phyloP scores from a whole-genome alignment of 2,329 filamentous ascomycete species.

The Rutstroemia sp. region DNA sequence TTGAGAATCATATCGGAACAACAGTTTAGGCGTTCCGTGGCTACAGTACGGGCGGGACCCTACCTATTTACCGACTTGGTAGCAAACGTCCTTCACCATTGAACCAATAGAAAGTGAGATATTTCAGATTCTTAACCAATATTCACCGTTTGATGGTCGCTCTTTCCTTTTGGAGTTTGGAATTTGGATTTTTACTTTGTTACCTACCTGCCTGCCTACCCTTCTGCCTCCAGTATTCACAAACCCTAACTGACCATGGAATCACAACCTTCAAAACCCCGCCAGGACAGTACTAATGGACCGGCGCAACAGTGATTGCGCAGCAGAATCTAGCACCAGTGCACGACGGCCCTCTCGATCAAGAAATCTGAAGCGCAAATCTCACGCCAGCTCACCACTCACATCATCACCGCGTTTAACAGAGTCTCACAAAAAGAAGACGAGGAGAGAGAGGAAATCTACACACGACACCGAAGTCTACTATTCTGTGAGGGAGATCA shows the following conservation, averaged over 20 bases:
- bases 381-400: not conserved
- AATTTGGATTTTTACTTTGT: not conserved
- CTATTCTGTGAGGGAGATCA: conserved; percentile 12
- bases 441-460: not conserved
- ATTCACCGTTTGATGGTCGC: not conserved
- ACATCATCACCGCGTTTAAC: not conserved
- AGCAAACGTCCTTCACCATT: too few relatives aligned
- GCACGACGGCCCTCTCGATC: not conserved
- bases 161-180: not conserved
- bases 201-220: not conserved
- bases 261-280: not conserved
- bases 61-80: not conserved
- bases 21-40: not conserved
- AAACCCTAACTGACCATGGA: not conserved
- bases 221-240: not conserved
- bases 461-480: not conserved
- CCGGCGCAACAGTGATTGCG: conserved; percentile 3
- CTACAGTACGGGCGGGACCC: not conserved
- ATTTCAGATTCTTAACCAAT: not conserved
- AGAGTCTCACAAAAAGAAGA: not conserved
- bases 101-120: not conserved
- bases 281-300: conserved; percentile 3
- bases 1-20: not conserved
- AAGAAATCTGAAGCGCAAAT: conserved; percentile 1
- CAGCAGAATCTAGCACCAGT: not conserved